Evolutionary conservation across 805 yeast genomes (phyloP), one percentile per base, ranked within the genome.

Genomic region (Schwanniomyces polymorphus): DNA sequence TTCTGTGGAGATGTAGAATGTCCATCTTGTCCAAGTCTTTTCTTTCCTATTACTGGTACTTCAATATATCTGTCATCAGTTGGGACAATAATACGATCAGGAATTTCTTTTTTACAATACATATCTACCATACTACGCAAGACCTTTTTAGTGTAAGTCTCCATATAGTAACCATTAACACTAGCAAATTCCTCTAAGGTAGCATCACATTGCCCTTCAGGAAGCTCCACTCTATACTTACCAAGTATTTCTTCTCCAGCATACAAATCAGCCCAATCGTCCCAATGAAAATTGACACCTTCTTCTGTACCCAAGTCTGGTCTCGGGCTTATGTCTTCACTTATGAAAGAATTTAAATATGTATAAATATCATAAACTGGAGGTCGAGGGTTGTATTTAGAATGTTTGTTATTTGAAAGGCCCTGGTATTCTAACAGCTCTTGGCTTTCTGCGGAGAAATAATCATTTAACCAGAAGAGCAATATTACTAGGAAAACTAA

Each of bases 251-350:
- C 11, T 41, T 63, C 47, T 0, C 57, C 72, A 6, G 65, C 61
- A 12, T 50, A 46, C 28, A 63, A 46, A 45, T 68, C 74, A 18
- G 65, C 57, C 70, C 72, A 69, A 50, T 70, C 72, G 48, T 70
- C 75, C 75, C 75, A 70, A 53, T 70, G 75, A 54, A 69, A 69
- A 47, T 46, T 47, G n/a, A 68, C 53, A 16, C 54, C 54, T 27
- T 37, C 44, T 25, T 37, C 44, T 4, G 50, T 51, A 17, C 42
- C 51, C 10, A 44, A 28, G 10, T 42, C 25, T 6, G 45, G 33
- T 16, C 12, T 16, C 7, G 25, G 43, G 8, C 31, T 23, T 25
- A 12, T 16, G 4, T 44, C 41, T 16, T 33, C 43, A 23, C 44
- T 47, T 27, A 39, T 29, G 29, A 50, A 26, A 31, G 50, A 47